Evolutionary conservation across 2,329 filamentous ascomycete species (phyloP).

Genomic region (Fusarium metavorans): DNA sequence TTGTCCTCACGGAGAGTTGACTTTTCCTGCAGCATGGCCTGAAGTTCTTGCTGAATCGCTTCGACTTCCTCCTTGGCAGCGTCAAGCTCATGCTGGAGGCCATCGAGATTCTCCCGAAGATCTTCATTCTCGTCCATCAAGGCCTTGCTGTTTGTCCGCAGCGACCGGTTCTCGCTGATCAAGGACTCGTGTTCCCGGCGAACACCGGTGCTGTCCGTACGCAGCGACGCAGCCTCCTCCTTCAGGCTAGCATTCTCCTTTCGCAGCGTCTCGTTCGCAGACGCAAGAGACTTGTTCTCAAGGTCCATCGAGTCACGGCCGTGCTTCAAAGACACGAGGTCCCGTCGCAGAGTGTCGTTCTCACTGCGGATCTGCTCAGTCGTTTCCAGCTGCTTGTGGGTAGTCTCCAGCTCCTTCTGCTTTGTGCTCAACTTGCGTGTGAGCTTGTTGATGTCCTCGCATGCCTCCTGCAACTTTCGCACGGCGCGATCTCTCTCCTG

Average conservation of each 20-base stretch:
- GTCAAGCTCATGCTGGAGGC: conserved; percentile 56
- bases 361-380: conserved; percentile 54
- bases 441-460: conserved; percentile 66
- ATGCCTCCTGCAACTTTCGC: conserved; percentile 71
- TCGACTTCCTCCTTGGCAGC: conserved; percentile 56
- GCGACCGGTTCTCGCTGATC: conserved; percentile 58
- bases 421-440: conserved; percentile 56
- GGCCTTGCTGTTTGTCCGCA: conserved; percentile 55
- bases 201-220: conserved; percentile 55
- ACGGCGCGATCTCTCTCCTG: conserved; percentile 75
- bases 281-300: conserved; percentile 57
- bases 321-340: conserved; percentile 55
- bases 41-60: conserved; percentile 52
- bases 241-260: conserved; percentile 52
- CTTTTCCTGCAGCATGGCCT: conserved; percentile 58
- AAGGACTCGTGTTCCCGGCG: conserved; percentile 59
- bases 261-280: conserved; percentile 55
- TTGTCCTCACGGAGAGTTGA: conserved; percentile 62
- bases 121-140: conserved; percentile 59
- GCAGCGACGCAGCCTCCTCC: conserved; percentile 56
- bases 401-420: conserved; percentile 57
- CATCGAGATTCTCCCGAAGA: conserved; percentile 56
- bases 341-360: conserved; percentile 55
- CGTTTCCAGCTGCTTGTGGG: conserved; percentile 56
- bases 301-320: conserved; percentile 51